Evolutionary conservation across 345 rosid species (phyloP), one percentile per base, ranked within the genome.

Genomic region (Gynandropsis gynandra): DNA sequence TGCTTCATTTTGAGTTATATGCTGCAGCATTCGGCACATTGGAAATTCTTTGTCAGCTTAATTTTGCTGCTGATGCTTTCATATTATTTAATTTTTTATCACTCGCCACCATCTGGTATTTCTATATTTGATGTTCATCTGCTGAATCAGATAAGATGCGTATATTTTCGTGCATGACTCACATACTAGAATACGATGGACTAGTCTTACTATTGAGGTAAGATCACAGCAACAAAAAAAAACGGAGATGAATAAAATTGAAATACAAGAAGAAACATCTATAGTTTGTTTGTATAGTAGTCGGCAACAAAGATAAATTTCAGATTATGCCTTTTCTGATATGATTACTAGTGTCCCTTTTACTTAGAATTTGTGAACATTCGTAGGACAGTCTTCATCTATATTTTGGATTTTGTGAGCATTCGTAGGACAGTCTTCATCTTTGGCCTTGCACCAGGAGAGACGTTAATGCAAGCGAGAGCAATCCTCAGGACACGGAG

Each of bases 361-460:
- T n/a, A n/a, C n/a, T n/a, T n/a, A n/a, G n/a, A n/a, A n/a, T n/a
- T n/a, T n/a, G n/a, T n/a, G n/a, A n/a, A n/a, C n/a, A n/a, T n/a
- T n/a, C n/a, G n/a, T n/a, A n/a, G n/a, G n/a, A n/a, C n/a, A n/a
- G n/a, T n/a, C n/a, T n/a, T n/a, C n/a, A n/a, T n/a, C n/a, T n/a
- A n/a, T n/a, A n/a, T n/a, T n/a, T 81, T 71, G 31, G 75, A 90
- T 54, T 70, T 72, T 48, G 75, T 66, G 61, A 89, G 77, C 97
- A 86, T 74, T 45, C 76, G 52, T 16, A 80, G 74, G 47, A 83
- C 94, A 31, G 79, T 78, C 67, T 79, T 86, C 88, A 86, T 83
- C 70, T 83, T 86, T 0, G 97, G 94, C 75, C 97, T 81, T 39
- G 78, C 74, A 21, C 75, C 84, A 0, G 86, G 81, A 13, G 84